Evolutionary conservation across 768 basidiomycete genomes (phyloP).

Genomic region (Mycena capillaripes): DNA sequence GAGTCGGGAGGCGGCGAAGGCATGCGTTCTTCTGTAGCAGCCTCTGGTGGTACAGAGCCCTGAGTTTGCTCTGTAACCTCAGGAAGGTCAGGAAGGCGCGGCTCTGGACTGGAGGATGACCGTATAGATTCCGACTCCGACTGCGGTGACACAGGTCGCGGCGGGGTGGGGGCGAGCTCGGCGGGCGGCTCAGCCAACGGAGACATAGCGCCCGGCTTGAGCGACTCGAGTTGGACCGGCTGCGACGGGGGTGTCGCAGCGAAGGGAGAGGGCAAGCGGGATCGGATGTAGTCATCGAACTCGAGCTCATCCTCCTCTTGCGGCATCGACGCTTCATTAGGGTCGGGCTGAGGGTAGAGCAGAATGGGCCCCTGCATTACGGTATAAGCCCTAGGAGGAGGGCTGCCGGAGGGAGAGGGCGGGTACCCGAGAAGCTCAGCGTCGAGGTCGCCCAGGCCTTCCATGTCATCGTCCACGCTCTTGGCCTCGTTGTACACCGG

Average conservation of each 20-base stretch:
- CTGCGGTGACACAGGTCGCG: background rate
- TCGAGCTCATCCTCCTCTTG: conserved; percentile 29
- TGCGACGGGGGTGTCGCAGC: conserved; percentile 27
- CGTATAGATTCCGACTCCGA: conserved; percentile 35
- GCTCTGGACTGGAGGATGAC: conserved; percentile 37
- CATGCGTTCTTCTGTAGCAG: conserved; percentile 9
- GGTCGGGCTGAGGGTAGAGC: background rate
- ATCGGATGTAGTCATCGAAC: conserved; percentile 35
- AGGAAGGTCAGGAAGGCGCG: conserved; percentile 15
- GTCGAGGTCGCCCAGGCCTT: conserved; percentile 7
- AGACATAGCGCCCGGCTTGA: background rate
- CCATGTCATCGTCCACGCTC: background rate
- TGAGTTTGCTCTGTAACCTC: background rate
- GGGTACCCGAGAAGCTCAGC: conserved; percentile 22
- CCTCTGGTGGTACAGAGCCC: conserved; percentile 13
- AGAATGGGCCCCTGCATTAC: conserved; percentile 6
- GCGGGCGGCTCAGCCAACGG: conserved; percentile 17
- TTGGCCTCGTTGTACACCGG: background rate
- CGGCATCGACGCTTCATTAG: background rate
- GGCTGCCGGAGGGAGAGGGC: conserved; percentile 10
- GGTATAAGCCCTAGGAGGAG: background rate
- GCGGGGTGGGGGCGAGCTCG: background rate
- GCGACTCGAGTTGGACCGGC: background rate
- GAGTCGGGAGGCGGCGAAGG: conserved; percentile 35
- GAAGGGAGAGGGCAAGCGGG: conserved; percentile 35